phyloP scores from a whole-genome alignment of 345 rosid genomes.

The Alliaria petiolata region DNA sequence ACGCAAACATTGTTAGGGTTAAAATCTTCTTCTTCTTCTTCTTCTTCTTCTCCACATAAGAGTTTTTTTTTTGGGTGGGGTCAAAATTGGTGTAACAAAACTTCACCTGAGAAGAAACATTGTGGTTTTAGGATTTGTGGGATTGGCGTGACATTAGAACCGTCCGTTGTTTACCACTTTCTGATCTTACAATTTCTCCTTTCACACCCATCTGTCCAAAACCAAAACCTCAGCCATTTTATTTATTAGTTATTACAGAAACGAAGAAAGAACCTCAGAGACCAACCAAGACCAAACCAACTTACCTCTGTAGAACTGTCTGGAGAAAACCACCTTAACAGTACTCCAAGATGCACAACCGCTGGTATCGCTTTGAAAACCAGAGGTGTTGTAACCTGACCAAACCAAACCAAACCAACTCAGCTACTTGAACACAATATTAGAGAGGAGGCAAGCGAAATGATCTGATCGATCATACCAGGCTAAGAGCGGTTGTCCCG shows the following conservation, averaged over 20 bases:
- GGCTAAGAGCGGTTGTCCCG: constrained; percentile 85
- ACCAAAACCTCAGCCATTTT: background rate
- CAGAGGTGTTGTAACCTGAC: constrained; percentile 51
- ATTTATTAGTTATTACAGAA: background rate
- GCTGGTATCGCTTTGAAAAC: constrained; percentile 52
- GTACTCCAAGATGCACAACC: constrained; percentile 42
- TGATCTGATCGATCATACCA: constrained; percentile 44
- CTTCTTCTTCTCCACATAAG: background rate
- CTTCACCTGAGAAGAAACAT: constrained; percentile 13
- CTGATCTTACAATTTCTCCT: constrained; percentile 44
- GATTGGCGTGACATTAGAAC: constrained; percentile 26
- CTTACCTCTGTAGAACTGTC: constrained; percentile 41
- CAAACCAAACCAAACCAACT: background rate
- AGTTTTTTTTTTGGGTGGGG: background rate
- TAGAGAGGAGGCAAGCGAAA: background rate
- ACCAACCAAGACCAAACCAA: background rate
- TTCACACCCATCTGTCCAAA: constrained; percentile 30
- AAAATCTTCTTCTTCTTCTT: background rate
- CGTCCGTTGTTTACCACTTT: constrained; percentile 33
- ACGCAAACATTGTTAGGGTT: constrained; percentile 25
- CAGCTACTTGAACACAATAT: background rate
- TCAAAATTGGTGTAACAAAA: constrained; percentile 12
- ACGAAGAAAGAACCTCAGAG: constrained; percentile 1
- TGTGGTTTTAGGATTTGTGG: constrained; percentile 19
- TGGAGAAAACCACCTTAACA: constrained; percentile 46